These are phyloP conservation scores for Coemansia sp. DNA, from an alignment of 192 early-diverging fungal genomes.

Conservation along the genomic window DNA sequence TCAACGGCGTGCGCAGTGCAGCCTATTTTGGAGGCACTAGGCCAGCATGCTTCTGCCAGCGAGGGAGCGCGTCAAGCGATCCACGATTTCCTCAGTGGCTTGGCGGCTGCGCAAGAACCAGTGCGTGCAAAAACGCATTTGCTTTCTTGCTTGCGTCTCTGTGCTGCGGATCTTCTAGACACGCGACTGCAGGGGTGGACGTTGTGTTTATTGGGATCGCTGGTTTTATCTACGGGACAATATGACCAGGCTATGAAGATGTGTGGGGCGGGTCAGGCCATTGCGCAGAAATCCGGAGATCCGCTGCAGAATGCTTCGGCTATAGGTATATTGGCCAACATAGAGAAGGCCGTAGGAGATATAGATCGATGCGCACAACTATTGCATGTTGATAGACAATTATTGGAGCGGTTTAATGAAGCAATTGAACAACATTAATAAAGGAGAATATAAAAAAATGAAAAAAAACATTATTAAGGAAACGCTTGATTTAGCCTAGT, in stretches of 20 bases:
- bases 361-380: slow-evolving; percentile 27
- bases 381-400: slow-evolving; percentile 22
- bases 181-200: slow-evolving; percentile 40
- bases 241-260: slow-evolving; percentile 47
- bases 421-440: neutral
- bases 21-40: neutral
- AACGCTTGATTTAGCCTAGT: slow-evolving; percentile 33
- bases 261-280: slow-evolving; percentile 36
- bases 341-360: slow-evolving; percentile 40
- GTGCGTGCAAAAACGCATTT: slow-evolving; percentile 39
- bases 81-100: slow-evolving; percentile 27
- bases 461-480: slow-evolving; percentile 2
- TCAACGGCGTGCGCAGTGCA: too few relatives aligned
- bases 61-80: slow-evolving; percentile 15
- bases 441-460: neutral
- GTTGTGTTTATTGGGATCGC: slow-evolving; percentile 30
- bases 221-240: slow-evolving; percentile 38
- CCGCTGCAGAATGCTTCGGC: slow-evolving; percentile 46
- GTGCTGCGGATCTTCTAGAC: slow-evolving; percentile 23
- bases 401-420: slow-evolving; percentile 29
- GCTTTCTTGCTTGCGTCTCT: slow-evolving; percentile 24
- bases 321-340: slow-evolving; percentile 34
- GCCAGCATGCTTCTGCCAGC: neutral
- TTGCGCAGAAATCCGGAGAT: slow-evolving; percentile 36
- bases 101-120: slow-evolving; percentile 26